Percentiles rank a stretch among this genome's conserved stretches.
phyloP scores from a whole-genome alignment of 139 green algal genomes.

The Nannochloris sp. region DNA sequence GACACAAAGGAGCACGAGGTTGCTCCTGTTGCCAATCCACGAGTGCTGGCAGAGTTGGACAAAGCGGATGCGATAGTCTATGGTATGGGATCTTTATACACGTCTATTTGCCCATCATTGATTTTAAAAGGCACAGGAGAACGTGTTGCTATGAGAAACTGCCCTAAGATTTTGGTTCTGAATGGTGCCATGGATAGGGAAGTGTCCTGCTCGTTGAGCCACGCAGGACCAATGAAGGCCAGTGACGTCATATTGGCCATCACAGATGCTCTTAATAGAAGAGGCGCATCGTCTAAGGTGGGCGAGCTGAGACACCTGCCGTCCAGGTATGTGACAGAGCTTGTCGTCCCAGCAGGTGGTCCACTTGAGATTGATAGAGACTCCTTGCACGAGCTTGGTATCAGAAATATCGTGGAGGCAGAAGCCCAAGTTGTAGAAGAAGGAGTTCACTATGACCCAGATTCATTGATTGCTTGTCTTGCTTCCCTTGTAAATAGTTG shows the following conservation, averaged over 20 bases:
- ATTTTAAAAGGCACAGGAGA: constrained; percentile 81
- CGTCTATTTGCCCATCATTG: constrained; percentile 85
- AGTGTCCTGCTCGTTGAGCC: constrained; percentile 39
- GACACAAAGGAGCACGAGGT: constrained; percentile 71
- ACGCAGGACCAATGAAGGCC: constrained; percentile 67
- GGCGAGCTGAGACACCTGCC: constrained; percentile 43
- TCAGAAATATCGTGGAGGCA: constrained; percentile 61
- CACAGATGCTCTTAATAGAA: constrained; percentile 59
- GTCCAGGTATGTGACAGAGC: constrained; percentile 54
- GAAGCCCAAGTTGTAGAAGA: constrained; percentile 12
- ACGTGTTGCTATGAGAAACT: constrained; percentile 41
- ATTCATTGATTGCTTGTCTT: constrained; percentile 57
- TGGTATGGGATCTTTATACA: constrained; percentile 97
- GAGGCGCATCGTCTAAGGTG: constrained; percentile 17
- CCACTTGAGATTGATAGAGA: constrained; percentile 51
- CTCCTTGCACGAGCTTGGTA: constrained; percentile 43
- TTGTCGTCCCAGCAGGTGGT: constrained; percentile 62
- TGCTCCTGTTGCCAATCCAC: constrained; percentile 67
- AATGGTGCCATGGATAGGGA: constrained; percentile 93
- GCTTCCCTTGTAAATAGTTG: constrained; percentile 26
- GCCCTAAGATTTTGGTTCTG: constrained; percentile 79
- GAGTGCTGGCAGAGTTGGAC: constrained; percentile 45
- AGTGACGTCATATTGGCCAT: constrained; percentile 66
- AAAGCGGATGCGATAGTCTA: constrained; percentile 81
- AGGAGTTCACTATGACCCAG: constrained; percentile 49